phyloP scores from a whole-genome alignment of 2,329 filamentous ascomycete genomes.

The Aspergillus hiratsukae region DNA sequence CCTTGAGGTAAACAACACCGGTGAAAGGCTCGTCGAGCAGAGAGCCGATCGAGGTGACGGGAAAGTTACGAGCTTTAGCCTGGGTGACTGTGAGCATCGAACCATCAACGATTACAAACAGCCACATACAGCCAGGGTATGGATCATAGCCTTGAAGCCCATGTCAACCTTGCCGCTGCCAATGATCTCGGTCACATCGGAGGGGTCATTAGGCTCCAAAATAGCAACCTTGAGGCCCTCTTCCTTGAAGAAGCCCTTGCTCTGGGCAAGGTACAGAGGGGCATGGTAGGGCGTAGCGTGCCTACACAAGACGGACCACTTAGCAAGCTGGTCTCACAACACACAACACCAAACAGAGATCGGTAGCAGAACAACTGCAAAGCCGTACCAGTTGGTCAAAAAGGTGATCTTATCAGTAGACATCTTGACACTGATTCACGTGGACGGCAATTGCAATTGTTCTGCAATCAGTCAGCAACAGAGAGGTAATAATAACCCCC shows the following conservation, averaged over 20 bases:
- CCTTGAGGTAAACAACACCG: conserved; percentile 71
- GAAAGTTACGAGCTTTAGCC: conserved; percentile 72
- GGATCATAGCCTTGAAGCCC: conserved; percentile 81
- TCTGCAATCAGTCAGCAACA: conserved; percentile 27
- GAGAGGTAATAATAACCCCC: conserved; percentile 12
- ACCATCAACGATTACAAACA: background rate
- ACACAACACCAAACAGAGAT: background rate
- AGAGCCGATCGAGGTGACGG: conserved; percentile 67
- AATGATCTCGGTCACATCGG: conserved; percentile 78
- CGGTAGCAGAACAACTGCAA: conserved; percentile 6
- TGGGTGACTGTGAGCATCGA: conserved; percentile 25
- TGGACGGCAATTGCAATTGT: conserved; percentile 27
- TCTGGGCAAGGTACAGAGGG: conserved; percentile 70
- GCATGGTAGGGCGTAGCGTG: conserved; percentile 78
- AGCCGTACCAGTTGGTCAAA: conserved; percentile 71
- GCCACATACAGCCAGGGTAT: conserved; percentile 62
- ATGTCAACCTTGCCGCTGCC: conserved; percentile 71
- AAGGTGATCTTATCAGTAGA: conserved; percentile 82
- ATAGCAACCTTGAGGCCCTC: conserved; percentile 74
- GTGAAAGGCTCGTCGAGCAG: conserved; percentile 78
- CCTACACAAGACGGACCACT: conserved; percentile 45
- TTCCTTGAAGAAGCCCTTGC: conserved; percentile 69
- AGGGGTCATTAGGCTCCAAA: conserved; percentile 73
- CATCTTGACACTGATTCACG: conserved; percentile 54
- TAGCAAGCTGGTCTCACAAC: conserved; percentile 19